Evolutionary conservation across 78 protist species (phyloP), one percentile per base, ranked within the genome.

Genomic region (Chrysochromulina tobinii): DNA sequence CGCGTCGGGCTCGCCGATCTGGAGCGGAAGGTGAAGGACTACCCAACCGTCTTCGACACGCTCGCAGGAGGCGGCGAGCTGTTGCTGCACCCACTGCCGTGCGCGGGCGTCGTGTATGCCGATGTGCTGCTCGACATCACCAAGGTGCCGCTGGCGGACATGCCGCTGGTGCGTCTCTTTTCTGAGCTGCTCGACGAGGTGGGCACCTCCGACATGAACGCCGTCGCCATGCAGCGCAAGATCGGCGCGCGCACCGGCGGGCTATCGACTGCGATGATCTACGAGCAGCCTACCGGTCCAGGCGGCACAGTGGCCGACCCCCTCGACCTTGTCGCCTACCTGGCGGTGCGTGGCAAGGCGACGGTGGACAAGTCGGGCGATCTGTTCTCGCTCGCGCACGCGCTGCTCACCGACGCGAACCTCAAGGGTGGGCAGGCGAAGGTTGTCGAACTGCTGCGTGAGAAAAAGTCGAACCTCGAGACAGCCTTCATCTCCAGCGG

Each of bases 201-300:
- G 53, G 69, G 67, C 67, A 83, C 88, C 8, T 55, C 88, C 48
- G 21, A 54, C 8, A 1, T 53, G 53, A 51, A 83, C 51, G 53
- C 25, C 69, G 57, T 50, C 25, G 67, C 67, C 25, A 66, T 83
- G 38, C 51, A 27, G 67, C 61, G 64, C 55, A 18, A 20, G 38
- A 83, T 83, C 67, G 88, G 88, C 48, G 53, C 67, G 69, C n/a
- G 53, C 69, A 83, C 88, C 4, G 88, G 88, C 4, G 88, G 88
- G 12, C 53, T 83, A 7, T 21, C 14, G 54, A 6, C 15, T 3
- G 3, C n/a, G 27, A 75, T 58, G 23, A 4, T 50, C 20, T 6
- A 18, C 58, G 23, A 4, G 59, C 84, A 75, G 59, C 6, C 18
- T 7, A 0, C 48, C 27, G 25, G 53, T 58, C 58, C 7, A 57